Conservation (phyloP, 805 yeast genomes). For the Hanseniaspora valbyensis region DNA sequence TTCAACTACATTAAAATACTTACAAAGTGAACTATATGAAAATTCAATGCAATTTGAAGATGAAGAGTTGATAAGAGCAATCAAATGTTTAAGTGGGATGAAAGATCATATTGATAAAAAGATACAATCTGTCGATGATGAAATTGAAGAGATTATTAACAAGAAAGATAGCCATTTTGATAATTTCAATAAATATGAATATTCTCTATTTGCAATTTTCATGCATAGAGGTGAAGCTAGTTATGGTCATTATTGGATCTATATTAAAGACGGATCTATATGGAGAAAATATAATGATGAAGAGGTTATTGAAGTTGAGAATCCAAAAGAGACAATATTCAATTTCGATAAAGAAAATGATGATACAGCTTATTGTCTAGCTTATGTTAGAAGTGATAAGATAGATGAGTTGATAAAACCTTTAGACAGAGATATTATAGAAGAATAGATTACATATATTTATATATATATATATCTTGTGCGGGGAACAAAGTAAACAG, state of each 20-base stretch:
- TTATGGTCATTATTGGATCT: slow-evolving; percentile 95
- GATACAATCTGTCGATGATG: slow-evolving; percentile 33
- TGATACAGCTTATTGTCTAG: slow-evolving; percentile 90
- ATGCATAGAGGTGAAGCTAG: slow-evolving; percentile 93
- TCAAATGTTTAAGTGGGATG: slow-evolving; percentile 33
- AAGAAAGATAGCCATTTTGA: slow-evolving; percentile 49
- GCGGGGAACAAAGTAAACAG: too few species aligned
- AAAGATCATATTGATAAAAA: slow-evolving; percentile 39
- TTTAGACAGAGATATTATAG: slow-evolving; percentile 39
- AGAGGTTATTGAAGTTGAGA: slow-evolving; percentile 67
- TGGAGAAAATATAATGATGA: slow-evolving; percentile 94
- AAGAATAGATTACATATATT: not conserved
- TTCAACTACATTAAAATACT: slow-evolving; percentile 45
- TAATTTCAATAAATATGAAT: slow-evolving; percentile 50
- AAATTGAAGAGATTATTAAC: slow-evolving; percentile 36
- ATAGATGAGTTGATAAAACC: slow-evolving; percentile 48
- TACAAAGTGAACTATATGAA: slow-evolving; percentile 34
- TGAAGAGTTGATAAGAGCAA: slow-evolving; percentile 18
- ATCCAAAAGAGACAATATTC: slow-evolving; percentile 46
- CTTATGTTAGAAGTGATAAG: slow-evolving; percentile 60
- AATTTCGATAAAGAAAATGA: slow-evolving; percentile 58
- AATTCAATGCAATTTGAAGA: slow-evolving; percentile 37
- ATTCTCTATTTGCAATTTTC: slow-evolving; percentile 79
- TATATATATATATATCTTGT: too few species aligned
- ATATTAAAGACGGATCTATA: slow-evolving; percentile 53